Conservation (phyloP, 176 grass and related monocot genomes). For the Bolboschoenus planiculmis region DNA sequence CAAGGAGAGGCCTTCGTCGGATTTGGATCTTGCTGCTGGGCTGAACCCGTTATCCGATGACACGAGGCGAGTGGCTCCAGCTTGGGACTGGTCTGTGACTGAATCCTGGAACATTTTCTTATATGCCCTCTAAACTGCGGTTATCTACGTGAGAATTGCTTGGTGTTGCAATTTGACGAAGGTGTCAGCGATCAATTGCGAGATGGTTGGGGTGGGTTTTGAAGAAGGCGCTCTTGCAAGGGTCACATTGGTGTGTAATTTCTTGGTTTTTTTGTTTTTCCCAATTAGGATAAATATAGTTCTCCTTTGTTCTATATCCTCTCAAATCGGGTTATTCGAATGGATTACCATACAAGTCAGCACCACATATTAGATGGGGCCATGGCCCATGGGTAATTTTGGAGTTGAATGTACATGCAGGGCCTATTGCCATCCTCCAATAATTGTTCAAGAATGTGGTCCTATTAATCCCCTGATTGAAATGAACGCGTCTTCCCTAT, state of each 20-base stretch:
- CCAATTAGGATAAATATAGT: not conserved
- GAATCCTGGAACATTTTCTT: not conserved
- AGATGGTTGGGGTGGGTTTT: conserved; percentile 83
- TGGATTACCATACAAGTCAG: not conserved
- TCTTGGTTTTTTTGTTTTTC: not conserved
- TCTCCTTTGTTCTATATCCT: too few species aligned
- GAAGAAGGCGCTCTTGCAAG: conserved; percentile 71
- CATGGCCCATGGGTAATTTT: too few species aligned
- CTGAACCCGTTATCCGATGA: conserved; percentile 64
- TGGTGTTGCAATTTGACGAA: conserved; percentile 56
- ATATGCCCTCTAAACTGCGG: conserved; percentile 4
- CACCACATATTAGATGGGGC: not conserved
- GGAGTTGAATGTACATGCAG: too few species aligned
- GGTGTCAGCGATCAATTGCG: conserved; percentile 64
- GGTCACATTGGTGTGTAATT: conserved; percentile 55
- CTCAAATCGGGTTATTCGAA: too few species aligned
- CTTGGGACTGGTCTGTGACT: not conserved
- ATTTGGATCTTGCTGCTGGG: not conserved
- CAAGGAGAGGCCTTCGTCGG: conserved; percentile 6
- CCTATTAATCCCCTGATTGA: too few species aligned
- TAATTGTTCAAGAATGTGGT: too few species aligned
- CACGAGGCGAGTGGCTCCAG: conserved; percentile 33
- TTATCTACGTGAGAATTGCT: not conserved
- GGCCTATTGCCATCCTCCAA: too few species aligned
- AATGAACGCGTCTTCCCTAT: too few species aligned